These are phyloP conservation scores for Oryza rufipogon DNA, from an alignment of 176 grass and related monocot genomes.

Conservation along the genomic window DNA sequence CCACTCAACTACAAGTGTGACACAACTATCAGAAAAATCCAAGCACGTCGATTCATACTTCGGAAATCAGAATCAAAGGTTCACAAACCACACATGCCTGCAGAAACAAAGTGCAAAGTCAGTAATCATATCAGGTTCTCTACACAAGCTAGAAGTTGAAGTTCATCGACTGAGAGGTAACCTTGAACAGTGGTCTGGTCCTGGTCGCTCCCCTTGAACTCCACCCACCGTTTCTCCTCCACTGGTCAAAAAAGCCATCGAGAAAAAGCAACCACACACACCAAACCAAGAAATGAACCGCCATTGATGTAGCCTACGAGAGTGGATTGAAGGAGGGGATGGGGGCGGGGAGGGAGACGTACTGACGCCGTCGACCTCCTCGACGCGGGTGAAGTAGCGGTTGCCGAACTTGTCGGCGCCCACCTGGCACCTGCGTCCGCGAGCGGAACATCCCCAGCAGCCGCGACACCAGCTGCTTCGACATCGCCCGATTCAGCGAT, in stretches of 20 bases:
- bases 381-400: conserved; percentile 76
- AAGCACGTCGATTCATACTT: background rate
- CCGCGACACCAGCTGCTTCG: conserved; percentile 69
- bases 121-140: background rate
- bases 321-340: background rate
- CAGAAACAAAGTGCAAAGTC: background rate
- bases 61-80: conserved; percentile 19
- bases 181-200: conserved; percentile 84
- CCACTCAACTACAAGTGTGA: conserved; percentile 86
- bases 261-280: too few species aligned
- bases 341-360: conserved; percentile 1
- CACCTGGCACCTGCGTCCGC: conserved; percentile 47
- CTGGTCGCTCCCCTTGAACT: conserved; percentile 79
- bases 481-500: conserved; percentile 33
- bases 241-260: conserved; percentile 34
- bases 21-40: conserved; percentile 25
- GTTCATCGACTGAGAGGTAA: conserved; percentile 31
- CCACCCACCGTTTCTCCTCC: conserved; percentile 92
- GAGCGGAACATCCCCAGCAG: conserved; percentile 70
- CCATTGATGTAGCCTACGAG: background rate
- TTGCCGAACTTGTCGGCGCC: conserved; percentile 83
- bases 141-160: background rate
- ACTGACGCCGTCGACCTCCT: conserved; percentile 78
- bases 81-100: conserved; percentile 53
- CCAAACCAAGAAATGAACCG: background rate